A percentile compares a stretch with the other conserved stretches of the same genome.
These are phyloP conservation scores for Orobanche coerulescens DNA, from an alignment of 257 asterid species.

Conservation along the genomic window DNA sequence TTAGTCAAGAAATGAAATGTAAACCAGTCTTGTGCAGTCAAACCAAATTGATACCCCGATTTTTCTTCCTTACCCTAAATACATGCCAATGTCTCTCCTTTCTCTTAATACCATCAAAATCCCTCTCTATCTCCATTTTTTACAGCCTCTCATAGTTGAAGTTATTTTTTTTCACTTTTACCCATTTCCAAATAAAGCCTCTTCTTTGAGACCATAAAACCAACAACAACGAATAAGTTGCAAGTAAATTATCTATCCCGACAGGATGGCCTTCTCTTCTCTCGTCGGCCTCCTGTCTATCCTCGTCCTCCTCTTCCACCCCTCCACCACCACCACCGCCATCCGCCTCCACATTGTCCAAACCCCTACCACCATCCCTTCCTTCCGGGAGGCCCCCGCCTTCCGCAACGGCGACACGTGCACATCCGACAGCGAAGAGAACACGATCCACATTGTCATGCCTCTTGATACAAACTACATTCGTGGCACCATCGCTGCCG, in stretches of 20 bases:
- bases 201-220: not conserved
- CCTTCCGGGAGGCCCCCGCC: slow-evolving; percentile 74
- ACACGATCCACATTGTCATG: slow-evolving; percentile 57
- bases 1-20: slow-evolving; percentile 16
- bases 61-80: slow-evolving; percentile 26
- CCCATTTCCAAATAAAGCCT: slow-evolving; percentile 24
- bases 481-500: slow-evolving; percentile 77
- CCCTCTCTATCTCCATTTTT: slow-evolving; percentile 20
- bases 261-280: slow-evolving; percentile 64
- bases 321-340: slow-evolving; percentile 30
- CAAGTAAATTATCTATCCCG: slow-evolving; percentile 11
- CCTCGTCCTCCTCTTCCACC: slow-evolving; percentile 35
- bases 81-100: slow-evolving; percentile 5
- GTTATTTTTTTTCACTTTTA: not conserved
- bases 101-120: slow-evolving; percentile 17
- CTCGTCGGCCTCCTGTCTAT: slow-evolving; percentile 71
- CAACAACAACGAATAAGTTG: not conserved
- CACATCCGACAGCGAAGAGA: slow-evolving; percentile 9
- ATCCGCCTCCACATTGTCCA: slow-evolving; percentile 41
- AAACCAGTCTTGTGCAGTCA: slow-evolving; percentile 29
- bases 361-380: slow-evolving; percentile 22
- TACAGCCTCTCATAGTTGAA: slow-evolving; percentile 27
- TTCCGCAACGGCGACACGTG: slow-evolving; percentile 64
- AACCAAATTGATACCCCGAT: slow-evolving; percentile 24
- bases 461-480: slow-evolving; percentile 74